Percentiles rank a stretch among this genome's conserved stretches.
phyloP scores from a whole-genome alignment of 345 rosid genomes.

The Eucalyptus rudis region DNA sequence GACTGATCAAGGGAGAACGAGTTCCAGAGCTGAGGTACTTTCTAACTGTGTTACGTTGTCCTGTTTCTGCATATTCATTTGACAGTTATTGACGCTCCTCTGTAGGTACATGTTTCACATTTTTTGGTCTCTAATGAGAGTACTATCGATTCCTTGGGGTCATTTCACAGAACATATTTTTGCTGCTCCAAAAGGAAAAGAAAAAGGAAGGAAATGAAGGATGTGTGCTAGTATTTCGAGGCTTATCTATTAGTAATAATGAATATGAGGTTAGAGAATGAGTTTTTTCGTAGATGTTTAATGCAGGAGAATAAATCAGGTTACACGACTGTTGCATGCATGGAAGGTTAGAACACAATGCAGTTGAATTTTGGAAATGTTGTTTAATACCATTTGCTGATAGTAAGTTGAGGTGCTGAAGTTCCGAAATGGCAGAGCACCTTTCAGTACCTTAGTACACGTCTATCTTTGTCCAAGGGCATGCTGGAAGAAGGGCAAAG shows the following conservation, averaged over 20 bases:
- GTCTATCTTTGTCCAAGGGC: not conserved
- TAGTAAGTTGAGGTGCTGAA: not conserved
- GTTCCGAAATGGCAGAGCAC: not conserved
- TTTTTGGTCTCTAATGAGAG: not conserved
- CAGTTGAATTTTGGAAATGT: not conserved
- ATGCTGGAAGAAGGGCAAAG: not conserved
- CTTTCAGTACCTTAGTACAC: not conserved
- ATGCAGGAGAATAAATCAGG: not conserved
- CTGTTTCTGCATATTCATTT: not conserved
- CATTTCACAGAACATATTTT: not conserved
- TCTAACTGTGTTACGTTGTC: not conserved
- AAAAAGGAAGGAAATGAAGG: not conserved
- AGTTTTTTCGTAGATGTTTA: not conserved
- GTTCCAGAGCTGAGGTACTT: constrained; percentile 34
- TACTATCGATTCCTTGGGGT: not conserved
- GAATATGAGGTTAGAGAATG: not conserved
- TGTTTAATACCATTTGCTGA: not conserved
- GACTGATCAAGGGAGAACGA: constrained; percentile 20
- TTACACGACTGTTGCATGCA: too few relatives aligned
- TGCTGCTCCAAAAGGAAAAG: not conserved
- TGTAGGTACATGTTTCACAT: not conserved
- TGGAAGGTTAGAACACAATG: not conserved
- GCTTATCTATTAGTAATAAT: not conserved
- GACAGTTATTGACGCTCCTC: not conserved
- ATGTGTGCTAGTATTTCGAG: not conserved